A percentile compares a stretch with the other conserved stretches of the same genome.
These are phyloP conservation scores for Schizophyllum commune DNA, from an alignment of 1,284 basidiomycete genomes.

Conservation along the genomic window DNA sequence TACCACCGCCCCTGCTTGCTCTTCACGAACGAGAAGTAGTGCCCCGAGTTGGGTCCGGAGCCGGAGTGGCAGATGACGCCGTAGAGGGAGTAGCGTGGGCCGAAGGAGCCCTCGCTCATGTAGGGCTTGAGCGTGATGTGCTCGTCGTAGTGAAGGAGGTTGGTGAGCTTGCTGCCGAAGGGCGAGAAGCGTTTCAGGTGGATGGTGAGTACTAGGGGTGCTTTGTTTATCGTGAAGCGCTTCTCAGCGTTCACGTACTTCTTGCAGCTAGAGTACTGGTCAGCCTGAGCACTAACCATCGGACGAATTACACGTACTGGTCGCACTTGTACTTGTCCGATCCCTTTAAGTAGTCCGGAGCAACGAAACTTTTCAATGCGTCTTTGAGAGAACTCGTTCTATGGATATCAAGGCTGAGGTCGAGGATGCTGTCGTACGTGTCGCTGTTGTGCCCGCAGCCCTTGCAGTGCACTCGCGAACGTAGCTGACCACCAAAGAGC, in stretches of 20 bases:
- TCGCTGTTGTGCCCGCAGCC: conserved; percentile 87
- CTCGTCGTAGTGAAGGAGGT: conserved; percentile 75
- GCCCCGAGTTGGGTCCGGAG: conserved; percentile 88
- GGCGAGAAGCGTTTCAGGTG: conserved; percentile 96
- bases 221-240: conserved; percentile 80
- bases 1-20: conserved; percentile 72
- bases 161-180: conserved; percentile 80
- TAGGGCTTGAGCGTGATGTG: conserved; percentile 68
- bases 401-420: conserved; percentile 80
- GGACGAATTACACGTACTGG: conserved; percentile 53
- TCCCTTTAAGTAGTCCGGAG: conserved; percentile 79
- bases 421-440: conserved; percentile 85
- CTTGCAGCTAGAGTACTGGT: conserved; percentile 61
- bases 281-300: neutral
- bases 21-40: conserved; percentile 89
- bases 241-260: conserved; percentile 84
- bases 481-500: conserved; percentile 88
- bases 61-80: conserved; percentile 94
- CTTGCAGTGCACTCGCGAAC: conserved; percentile 89
- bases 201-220: conserved; percentile 89
- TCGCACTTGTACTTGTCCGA: conserved; percentile 98
- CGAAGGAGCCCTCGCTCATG: conserved; percentile 77
- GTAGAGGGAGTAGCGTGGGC: conserved; percentile 82
- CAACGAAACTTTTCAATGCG: conserved; percentile 79
- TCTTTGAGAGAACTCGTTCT: conserved; percentile 58